Evolutionary conservation across 331 rosid species (phyloP).

Genomic region (Phaseolus coccineus): DNA sequence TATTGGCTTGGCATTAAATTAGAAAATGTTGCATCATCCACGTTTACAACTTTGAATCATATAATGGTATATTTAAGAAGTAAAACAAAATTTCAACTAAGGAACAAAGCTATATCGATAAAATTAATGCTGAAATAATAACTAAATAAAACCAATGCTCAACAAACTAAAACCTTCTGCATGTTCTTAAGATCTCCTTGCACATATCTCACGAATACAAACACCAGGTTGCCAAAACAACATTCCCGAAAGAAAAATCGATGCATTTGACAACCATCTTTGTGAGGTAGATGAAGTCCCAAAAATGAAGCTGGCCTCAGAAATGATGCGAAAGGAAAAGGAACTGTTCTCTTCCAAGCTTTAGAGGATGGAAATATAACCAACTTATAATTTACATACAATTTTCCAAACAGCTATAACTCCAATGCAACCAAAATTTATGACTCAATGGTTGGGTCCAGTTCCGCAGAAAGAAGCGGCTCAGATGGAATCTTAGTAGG

Average conservation of each 20-base stretch:
- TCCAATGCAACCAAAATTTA: constrained; percentile 23
- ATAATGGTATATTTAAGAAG: not conserved
- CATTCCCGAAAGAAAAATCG: constrained; percentile 14
- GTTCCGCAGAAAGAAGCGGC: constrained; percentile 23
- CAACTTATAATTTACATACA: not conserved
- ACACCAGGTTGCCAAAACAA: not conserved
- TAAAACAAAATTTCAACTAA: constrained; percentile 18
- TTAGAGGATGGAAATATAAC: constrained; percentile 13
- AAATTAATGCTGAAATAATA: not conserved
- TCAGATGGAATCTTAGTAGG: constrained; percentile 35
- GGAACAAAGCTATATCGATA: not conserved
- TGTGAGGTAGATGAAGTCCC: not conserved
- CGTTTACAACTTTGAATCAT: not conserved
- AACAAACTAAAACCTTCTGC: constrained; percentile 15
- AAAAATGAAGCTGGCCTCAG: not conserved
- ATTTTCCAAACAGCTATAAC: not conserved
- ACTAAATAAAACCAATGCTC: not conserved
- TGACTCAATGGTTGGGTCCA: constrained; percentile 30
- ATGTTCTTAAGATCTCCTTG: not conserved
- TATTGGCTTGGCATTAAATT: not conserved
- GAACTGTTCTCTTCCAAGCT: constrained; percentile 9
- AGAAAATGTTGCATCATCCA: not conserved
- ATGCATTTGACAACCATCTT: constrained; percentile 10
- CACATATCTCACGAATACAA: not conserved
- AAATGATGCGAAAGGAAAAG: not conserved